Evolutionary conservation across 495 filamentous ascomycete genomes (phyloP).

Genomic region (Neurospora tetraspora): DNA sequence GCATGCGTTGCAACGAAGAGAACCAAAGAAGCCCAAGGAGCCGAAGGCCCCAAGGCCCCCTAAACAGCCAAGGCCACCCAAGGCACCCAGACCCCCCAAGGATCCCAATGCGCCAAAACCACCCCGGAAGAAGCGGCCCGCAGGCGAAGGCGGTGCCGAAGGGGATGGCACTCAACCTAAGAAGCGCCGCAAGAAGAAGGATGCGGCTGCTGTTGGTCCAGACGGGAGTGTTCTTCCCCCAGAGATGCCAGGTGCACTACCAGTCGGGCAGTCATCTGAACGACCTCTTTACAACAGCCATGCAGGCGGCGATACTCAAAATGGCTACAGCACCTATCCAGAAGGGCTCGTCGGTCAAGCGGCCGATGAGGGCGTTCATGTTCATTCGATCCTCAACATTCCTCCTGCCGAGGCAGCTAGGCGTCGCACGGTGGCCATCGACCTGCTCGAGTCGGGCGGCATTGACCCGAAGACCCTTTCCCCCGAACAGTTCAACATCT

Average conservation of each 20-base stretch:
- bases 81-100: not conserved
- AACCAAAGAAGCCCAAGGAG: constrained; percentile 30
- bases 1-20: constrained; percentile 46
- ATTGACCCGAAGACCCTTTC: constrained; percentile 34
- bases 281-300: constrained; percentile 10
- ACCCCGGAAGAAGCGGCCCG: constrained; percentile 46
- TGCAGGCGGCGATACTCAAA: not conserved
- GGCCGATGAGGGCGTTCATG: constrained; percentile 1
- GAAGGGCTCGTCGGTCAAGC: constrained; percentile 9
- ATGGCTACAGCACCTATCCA: constrained; percentile 6
- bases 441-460: constrained; percentile 22
- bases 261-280: constrained; percentile 9
- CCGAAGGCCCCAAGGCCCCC: constrained; percentile 42
- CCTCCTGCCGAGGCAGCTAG: constrained; percentile 32
- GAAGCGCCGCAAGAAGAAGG: constrained; percentile 24
- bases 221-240: constrained; percentile 8
- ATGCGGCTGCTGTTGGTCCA: constrained; percentile 1
- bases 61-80: constrained; percentile 50
- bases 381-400: constrained; percentile 25
- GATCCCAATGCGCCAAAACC: constrained; percentile 28
- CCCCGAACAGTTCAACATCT: constrained; percentile 39
- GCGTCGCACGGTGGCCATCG: constrained; percentile 29
- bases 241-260: constrained; percentile 19
- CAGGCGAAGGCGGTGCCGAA: constrained; percentile 1
- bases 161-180: constrained; percentile 10